These are phyloP conservation scores for Eucalyptus globulus DNA, from an alignment of 345 rosid genomes.

Conservation along the genomic window DNA sequence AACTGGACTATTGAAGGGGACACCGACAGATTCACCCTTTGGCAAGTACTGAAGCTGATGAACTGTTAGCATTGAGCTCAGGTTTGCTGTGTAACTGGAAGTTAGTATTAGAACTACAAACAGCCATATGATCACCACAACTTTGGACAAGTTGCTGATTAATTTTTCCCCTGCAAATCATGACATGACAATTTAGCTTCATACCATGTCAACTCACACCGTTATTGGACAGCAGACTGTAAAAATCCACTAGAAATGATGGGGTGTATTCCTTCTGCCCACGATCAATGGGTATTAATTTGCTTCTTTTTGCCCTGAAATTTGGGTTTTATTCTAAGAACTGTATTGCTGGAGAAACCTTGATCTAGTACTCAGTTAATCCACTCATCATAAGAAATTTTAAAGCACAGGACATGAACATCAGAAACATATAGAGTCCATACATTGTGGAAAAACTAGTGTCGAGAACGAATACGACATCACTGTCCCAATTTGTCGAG, in stretches of 20 bases:
- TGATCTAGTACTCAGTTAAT: background rate
- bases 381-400: background rate
- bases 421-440: too few relatives aligned
- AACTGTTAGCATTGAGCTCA: constrained; percentile 32
- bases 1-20: background rate
- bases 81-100: constrained; percentile 39
- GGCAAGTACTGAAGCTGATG: constrained; percentile 10
- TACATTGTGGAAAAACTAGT: too few relatives aligned
- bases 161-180: constrained; percentile 26
- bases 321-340: background rate
- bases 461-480: constrained; percentile 8
- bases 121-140: background rate
- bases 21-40: background rate
- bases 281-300: background rate
- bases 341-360: background rate
- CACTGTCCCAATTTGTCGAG: constrained; percentile 15
- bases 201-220: background rate
- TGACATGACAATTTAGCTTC: background rate
- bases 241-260: accelerated
- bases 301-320: background rate
- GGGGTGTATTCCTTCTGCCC: background rate
- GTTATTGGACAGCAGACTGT: background rate
- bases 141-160: background rate
- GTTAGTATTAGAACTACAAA: constrained; percentile 35
- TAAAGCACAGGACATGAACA: background rate